Percentiles rank a stretch among this genome's conserved stretches.
These are phyloP conservation scores for Chlorencoelia australis DNA, from an alignment of 2,329 filamentous ascomycete species.

Conservation along the genomic window DNA sequence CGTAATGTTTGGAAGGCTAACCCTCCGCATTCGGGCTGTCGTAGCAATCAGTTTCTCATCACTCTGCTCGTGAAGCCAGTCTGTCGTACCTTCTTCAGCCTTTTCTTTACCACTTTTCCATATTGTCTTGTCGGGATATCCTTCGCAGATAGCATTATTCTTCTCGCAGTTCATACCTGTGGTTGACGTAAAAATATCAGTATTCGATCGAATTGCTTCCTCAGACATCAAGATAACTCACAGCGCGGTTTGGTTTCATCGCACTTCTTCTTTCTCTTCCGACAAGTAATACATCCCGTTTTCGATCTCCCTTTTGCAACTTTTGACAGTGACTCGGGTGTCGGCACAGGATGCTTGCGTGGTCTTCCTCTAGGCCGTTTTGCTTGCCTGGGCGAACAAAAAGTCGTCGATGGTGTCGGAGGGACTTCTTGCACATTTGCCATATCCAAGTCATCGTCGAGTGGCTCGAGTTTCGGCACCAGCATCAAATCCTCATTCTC, in stretches of 20 bases:
- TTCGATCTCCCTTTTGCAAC: conserved; percentile 67
- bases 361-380: conserved; percentile 71
- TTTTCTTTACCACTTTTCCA: conserved; percentile 78
- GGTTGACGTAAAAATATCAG: conserved; percentile 11
- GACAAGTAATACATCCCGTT: conserved; percentile 58
- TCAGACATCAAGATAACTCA: conserved; percentile 31
- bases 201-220: conserved; percentile 8
- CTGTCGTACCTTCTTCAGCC: conserved; percentile 51
- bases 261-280: conserved; percentile 63
- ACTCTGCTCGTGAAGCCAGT: conserved; percentile 13
- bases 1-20: conserved; percentile 42
- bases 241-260: conserved; percentile 59
- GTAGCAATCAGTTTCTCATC: conserved; percentile 20
- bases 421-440: conserved; percentile 36
- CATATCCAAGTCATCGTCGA: conserved; percentile 42
- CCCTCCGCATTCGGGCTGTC: conserved; percentile 40
- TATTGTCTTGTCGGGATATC: conserved; percentile 75
- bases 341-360: conserved; percentile 59
- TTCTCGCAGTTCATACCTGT: conserved; percentile 81
- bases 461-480: conserved; percentile 46
- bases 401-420: conserved; percentile 8
- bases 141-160: conserved; percentile 85
- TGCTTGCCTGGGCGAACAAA: conserved; percentile 8
- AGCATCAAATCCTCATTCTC: conserved; percentile 29
- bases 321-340: conserved; percentile 50